These are phyloP conservation scores for Fusarium sp. DNA, from an alignment of 2,329 filamentous ascomycete species.

Conservation along the genomic window DNA sequence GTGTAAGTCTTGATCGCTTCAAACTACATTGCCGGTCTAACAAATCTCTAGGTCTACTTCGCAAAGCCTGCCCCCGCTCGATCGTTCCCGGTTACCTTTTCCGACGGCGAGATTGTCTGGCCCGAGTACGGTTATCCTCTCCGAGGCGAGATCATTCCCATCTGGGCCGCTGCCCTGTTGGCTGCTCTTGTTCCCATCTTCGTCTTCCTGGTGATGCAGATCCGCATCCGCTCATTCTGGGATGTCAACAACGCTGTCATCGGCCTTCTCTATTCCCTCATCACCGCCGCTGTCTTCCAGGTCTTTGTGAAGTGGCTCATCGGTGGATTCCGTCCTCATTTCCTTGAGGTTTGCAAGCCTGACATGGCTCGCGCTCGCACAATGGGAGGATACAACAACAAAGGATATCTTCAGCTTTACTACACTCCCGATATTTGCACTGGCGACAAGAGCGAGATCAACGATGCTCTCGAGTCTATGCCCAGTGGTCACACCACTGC, in stretches of 20 bases:
- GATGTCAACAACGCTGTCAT: slow-evolving; percentile 76
- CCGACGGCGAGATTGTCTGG: slow-evolving; percentile 73
- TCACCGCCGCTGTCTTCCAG: slow-evolving; percentile 78
- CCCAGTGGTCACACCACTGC: slow-evolving; percentile 79
- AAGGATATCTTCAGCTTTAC: slow-evolving; percentile 69
- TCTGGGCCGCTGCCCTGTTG: slow-evolving; percentile 74
- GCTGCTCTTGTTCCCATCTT: slow-evolving; percentile 71
- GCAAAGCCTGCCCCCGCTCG: slow-evolving; percentile 72
- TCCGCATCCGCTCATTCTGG: slow-evolving; percentile 74
- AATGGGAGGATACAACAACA: slow-evolving; percentile 53
- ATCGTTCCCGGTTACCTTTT: slow-evolving; percentile 75
- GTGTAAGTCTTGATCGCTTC: slow-evolving; percentile 56
- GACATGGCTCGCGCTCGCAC: slow-evolving; percentile 33
- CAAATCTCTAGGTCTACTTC: slow-evolving; percentile 62
- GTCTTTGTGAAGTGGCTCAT: slow-evolving; percentile 81
- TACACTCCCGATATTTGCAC: slow-evolving; percentile 77
- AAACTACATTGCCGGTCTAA: not conserved
- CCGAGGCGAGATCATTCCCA: slow-evolving; percentile 75
- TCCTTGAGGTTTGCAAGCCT: slow-evolving; percentile 75
- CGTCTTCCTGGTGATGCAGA: slow-evolving; percentile 72
- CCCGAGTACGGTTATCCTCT: slow-evolving; percentile 77
- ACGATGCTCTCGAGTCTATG: slow-evolving; percentile 76
- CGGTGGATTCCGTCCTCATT: slow-evolving; percentile 76
- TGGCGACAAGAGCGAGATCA: slow-evolving; percentile 69
- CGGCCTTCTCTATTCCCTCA: slow-evolving; percentile 75